Percentiles rank a stretch among this genome's conserved stretches.
Evolutionary conservation across 306 rosid genomes (phyloP).

Genomic region (Cicer bijugum): DNA sequence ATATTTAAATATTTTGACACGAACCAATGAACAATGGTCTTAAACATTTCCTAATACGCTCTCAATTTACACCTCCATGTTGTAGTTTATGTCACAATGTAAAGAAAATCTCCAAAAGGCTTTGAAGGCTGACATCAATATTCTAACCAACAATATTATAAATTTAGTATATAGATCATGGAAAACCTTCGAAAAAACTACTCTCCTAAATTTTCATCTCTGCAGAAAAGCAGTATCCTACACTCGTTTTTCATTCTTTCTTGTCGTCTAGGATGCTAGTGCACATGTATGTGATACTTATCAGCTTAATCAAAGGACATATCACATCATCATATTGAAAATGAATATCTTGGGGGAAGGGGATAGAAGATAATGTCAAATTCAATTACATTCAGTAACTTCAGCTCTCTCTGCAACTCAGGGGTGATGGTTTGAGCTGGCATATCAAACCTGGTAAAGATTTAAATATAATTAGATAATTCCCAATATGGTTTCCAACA

Average conservation of each 20-base stretch:
- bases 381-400: constrained; percentile 67
- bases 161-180: neutral
- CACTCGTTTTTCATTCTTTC: constrained; percentile 11
- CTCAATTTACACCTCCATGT: constrained; percentile 10
- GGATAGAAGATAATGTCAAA: neutral
- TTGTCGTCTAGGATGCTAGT: constrained; percentile 16
- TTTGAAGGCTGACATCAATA: neutral
- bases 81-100: neutral
- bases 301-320: constrained; percentile 13
- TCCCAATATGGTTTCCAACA: neutral
- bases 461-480: constrained; percentile 14
- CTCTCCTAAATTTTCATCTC: neutral
- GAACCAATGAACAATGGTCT: neutral
- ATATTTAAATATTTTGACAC: neutral
- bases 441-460: constrained; percentile 76
- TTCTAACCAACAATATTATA: constrained; percentile 7
- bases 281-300: neutral
- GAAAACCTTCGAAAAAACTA: neutral
- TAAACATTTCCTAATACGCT: neutral
- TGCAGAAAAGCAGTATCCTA: constrained; percentile 8
- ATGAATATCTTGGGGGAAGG: neutral
- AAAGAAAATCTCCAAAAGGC: constrained; percentile 5
- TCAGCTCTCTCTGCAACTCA: constrained; percentile 72
- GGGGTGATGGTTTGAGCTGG: constrained; percentile 83
- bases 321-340: constrained; percentile 3